A percentile compares a stretch with the other conserved stretches of the same genome.
phyloP scores from a whole-genome alignment of 352 stramenopile genomes.

The Phytophthora citricola region DNA sequence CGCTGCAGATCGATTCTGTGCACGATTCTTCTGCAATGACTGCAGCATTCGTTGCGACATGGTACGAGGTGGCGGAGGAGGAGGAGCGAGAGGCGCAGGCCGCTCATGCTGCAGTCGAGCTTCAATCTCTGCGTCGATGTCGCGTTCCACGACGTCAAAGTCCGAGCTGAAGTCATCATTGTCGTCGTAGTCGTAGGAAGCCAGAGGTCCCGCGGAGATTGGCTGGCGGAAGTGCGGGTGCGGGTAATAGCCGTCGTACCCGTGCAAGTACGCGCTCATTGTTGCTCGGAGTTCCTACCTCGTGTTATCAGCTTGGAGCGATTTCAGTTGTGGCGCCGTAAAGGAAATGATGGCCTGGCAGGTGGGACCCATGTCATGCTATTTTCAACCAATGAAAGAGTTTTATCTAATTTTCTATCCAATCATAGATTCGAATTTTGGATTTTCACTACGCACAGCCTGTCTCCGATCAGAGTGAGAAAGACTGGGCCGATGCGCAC shows the following conservation, averaged over 20 bases:
- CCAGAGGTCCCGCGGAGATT: slow-evolving; percentile 15
- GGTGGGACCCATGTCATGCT: neutral
- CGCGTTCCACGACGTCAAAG: slow-evolving; percentile 69
- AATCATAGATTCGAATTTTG: neutral
- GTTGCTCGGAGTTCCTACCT: neutral
- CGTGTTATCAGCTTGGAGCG: slow-evolving; percentile 15
- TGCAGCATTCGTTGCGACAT: slow-evolving; percentile 74
- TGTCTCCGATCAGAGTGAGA: slow-evolving; percentile 14
- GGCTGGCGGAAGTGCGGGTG: slow-evolving; percentile 22
- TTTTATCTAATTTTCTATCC: neutral
- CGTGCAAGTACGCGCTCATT: slow-evolving; percentile 38
- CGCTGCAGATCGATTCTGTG: slow-evolving; percentile 24
- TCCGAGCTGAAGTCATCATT: slow-evolving; percentile 55
- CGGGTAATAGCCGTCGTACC: slow-evolving; percentile 26
- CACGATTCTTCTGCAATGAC: slow-evolving; percentile 51
- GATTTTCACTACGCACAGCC: slow-evolving; percentile 1
- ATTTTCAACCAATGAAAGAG: no score
- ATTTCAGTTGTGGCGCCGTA: slow-evolving; percentile 19
- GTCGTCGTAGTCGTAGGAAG: slow-evolving; percentile 30
- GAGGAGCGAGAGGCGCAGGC: neutral
- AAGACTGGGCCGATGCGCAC: slow-evolving; percentile 6
- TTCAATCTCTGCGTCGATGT: slow-evolving; percentile 81
- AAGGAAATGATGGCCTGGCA: slow-evolving; percentile 29
- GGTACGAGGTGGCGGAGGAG: slow-evolving; percentile 31
- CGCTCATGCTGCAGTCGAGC: slow-evolving; percentile 43